These are phyloP conservation scores for Vickermania ingenoplastis DNA, from an alignment of 208 protist genomes.

Conservation along the genomic window DNA sequence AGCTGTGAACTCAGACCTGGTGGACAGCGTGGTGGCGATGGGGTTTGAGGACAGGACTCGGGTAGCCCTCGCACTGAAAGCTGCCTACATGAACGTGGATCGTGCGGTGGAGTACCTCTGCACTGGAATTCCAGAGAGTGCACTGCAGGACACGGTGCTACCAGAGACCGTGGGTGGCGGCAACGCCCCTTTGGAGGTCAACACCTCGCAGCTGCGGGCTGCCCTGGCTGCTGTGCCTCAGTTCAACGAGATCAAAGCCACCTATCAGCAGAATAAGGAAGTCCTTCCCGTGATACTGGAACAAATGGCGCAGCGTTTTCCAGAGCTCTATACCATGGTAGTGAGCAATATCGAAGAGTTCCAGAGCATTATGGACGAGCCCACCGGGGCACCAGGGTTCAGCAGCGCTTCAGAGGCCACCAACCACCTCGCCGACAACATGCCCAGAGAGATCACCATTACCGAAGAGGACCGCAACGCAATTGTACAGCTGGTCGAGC, in stretches of 20 bases:
- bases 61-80: slow-evolving; percentile 64
- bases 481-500: slow-evolving; percentile 53
- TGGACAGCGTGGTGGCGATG: slow-evolving; percentile 77
- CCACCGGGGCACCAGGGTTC: slow-evolving; percentile 7
- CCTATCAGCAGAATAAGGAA: slow-evolving; percentile 51
- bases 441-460: slow-evolving; percentile 22
- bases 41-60: slow-evolving; percentile 74
- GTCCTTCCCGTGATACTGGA: slow-evolving; percentile 46
- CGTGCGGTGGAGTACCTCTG: slow-evolving; percentile 83
- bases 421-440: slow-evolving; percentile 12
- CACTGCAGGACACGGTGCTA: slow-evolving; percentile 21
- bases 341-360: slow-evolving; percentile 61
- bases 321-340: slow-evolving; percentile 49
- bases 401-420: neutral
- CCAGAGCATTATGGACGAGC: slow-evolving; percentile 50
- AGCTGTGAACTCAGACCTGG: slow-evolving; percentile 32
- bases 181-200: neutral
- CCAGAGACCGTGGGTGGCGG: neutral
- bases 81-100: slow-evolving; percentile 81
- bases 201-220: slow-evolving; percentile 19
- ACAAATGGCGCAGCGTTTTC: slow-evolving; percentile 61
- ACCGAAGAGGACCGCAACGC: slow-evolving; percentile 32
- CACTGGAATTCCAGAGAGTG: slow-evolving; percentile 55
- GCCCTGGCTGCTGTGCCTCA: slow-evolving; percentile 56
- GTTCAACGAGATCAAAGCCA: slow-evolving; percentile 56